A percentile compares a stretch with the other conserved stretches of the same genome.
Conservation (phyloP, 345 rosid species). For the Alliaria petiolata region DNA sequence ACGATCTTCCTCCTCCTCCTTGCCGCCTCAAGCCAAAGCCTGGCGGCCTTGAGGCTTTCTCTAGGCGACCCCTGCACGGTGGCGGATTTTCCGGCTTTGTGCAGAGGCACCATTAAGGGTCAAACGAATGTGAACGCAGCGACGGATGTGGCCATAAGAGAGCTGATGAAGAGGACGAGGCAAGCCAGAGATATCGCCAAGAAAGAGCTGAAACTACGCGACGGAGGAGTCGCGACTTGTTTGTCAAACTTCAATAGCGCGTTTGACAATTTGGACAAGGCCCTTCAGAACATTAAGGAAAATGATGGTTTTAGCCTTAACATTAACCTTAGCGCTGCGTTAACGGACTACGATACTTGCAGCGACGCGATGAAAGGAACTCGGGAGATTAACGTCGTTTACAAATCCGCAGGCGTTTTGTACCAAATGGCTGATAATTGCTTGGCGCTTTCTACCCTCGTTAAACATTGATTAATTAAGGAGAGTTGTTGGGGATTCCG, state of each 20-base stretch:
- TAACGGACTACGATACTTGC: conserved; percentile 36
- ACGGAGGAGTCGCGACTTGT: conserved; percentile 31
- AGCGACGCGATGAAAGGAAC: conserved; percentile 21
- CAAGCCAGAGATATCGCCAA: conserved; percentile 1
- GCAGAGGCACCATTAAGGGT: conserved; percentile 29
- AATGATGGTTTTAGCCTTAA: conserved; percentile 32
- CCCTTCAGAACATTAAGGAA: conserved; percentile 27
- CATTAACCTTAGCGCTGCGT: conserved; percentile 32
- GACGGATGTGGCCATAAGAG: conserved; percentile 27
- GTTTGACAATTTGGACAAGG: conserved; percentile 19
- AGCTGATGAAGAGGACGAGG: conserved; percentile 8
- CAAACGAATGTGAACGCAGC: conserved; percentile 23
- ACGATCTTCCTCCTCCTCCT: conserved; percentile 13
- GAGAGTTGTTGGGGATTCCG: neutral
- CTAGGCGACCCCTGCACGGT: conserved; percentile 19
- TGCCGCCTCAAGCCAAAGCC: neutral
- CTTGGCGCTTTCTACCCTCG: conserved; percentile 34
- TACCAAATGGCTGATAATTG: conserved; percentile 35
- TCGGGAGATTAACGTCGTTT: neutral
- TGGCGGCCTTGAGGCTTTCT: neutral
- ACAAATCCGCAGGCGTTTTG: conserved; percentile 29
- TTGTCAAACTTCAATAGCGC: conserved; percentile 21
- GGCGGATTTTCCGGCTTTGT: conserved; percentile 2
- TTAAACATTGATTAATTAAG: conserved; percentile 9
- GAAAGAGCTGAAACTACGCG: conserved; percentile 1